Evolutionary conservation across 2,329 filamentous ascomycete species (phyloP), one percentile per base, ranked within the genome.

Genomic region (Aspergillus ustus): DNA sequence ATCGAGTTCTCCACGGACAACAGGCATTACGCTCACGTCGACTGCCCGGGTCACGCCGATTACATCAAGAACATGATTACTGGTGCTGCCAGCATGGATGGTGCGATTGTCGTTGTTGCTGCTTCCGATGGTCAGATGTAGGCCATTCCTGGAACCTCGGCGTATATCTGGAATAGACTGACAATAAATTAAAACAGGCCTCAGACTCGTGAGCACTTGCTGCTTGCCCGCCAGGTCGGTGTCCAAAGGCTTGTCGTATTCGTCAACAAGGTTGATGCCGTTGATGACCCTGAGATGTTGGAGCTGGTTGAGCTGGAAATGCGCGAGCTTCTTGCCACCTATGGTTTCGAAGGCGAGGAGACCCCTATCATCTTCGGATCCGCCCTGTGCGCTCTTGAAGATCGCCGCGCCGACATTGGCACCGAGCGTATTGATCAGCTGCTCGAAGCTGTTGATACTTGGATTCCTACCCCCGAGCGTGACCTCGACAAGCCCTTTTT

Each of bases 41-140:
- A 99, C 87, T 99, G 95, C 83, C 95, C 95, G 62, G 95, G 95
- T 82, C 95, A 99, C 90, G 95, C 95, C 82, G 95, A 99, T 92
- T 99, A 99, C 87, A 98, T 99, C 85, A 99, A 99, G 89, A 99
- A 99, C 90, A 99, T 99, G 95, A 99, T 99, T 81, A 99, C 95
- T 70, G 95, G 95, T 89, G 93, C 95, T 66, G 94, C 96, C 74
- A 96, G 93, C 85, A 99, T 99, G 95, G 95, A 99, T 74, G 95
- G 95, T 74, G 94, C 95, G 74, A 94, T 99, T 78, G 97, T 99
- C 74, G 95, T 99, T 70, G 96, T 99, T 73, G 96, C 96, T 72
- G 95, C 95, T 71, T 97, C 93, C 43, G 95, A 99, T 78, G 95
- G 95, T 78, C 96, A 99, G 84, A 99, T 99, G 95, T 86, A 81